Percentiles rank a stretch among this genome's conserved stretches.
phyloP scores from a whole-genome alignment of 495 filamentous ascomycete genomes.

The Sordaria brevicollis region DNA sequence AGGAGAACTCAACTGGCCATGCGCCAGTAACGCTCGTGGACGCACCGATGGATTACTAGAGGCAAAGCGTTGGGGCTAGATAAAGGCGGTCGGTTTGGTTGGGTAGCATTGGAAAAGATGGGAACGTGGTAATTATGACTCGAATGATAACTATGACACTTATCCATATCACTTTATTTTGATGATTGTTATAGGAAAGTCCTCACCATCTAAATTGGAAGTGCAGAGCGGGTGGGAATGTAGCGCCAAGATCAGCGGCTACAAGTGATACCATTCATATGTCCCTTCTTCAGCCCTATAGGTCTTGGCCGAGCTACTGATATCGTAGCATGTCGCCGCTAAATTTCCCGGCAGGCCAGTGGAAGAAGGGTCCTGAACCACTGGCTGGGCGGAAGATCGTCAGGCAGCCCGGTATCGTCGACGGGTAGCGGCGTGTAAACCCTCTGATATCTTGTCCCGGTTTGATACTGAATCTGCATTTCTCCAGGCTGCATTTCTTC shows the following conservation, averaged over 20 bases:
- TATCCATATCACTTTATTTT: neutral
- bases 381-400: neutral
- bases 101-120: neutral
- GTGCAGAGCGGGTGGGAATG: neutral
- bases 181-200: too few relatives aligned
- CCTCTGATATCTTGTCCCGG: neutral
- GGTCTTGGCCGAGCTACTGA: neutral
- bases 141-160: neutral
- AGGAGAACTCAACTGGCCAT: slow-evolving; percentile 1
- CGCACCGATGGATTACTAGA: slow-evolving; percentile 28
- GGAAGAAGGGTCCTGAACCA: neutral
- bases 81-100: neutral
- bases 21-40: slow-evolving; percentile 20
- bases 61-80: neutral
- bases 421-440: neutral
- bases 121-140: neutral
- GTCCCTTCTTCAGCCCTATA: neutral
- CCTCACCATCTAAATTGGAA: too few relatives aligned
- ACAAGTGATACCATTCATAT: neutral
- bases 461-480: neutral
- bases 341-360: neutral
- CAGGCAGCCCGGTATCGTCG: neutral
- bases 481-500: too few relatives aligned
- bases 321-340: neutral
- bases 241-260: neutral